Conservation (phyloP, 2,329 filamentous ascomycete genomes). For the Clonostachys byssicola region DNA sequence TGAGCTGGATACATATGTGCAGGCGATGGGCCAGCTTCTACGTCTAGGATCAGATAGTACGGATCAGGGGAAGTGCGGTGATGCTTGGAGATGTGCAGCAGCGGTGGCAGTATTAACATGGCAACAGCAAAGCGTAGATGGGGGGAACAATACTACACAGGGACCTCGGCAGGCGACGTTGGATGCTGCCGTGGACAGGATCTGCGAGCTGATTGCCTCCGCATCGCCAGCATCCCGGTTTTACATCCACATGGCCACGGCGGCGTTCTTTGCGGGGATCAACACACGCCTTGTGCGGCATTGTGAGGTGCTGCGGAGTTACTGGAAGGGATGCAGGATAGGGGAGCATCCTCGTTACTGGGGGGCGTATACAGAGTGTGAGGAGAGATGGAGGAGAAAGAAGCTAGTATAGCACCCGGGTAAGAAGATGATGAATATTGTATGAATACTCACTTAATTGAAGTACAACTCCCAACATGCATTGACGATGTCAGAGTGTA, state of each 20-base stretch:
- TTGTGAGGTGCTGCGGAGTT: conserved; percentile 24
- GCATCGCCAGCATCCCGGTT: conserved; percentile 24
- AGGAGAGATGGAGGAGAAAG: conserved; percentile 21
- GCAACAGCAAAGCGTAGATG: not conserved
- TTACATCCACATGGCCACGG: conserved; percentile 30
- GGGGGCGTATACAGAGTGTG: conserved; percentile 18
- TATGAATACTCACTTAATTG: not conserved
- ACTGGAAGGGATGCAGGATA: conserved; percentile 30
- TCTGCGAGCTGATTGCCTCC: conserved; percentile 24
- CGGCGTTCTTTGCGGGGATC: conserved; percentile 29
- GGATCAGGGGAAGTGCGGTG: conserved; percentile 7
- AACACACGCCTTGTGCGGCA: conserved; percentile 21
- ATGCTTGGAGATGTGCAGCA: conserved; percentile 8
- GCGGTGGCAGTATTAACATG: conserved; percentile 20
- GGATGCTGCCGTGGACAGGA: conserved; percentile 21
- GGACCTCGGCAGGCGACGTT: conserved; percentile 8
- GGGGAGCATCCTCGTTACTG: conserved; percentile 28
- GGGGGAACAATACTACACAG: not conserved
- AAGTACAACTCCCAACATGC: not conserved
- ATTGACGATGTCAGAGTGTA: not conserved
- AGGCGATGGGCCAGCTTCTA: conserved; percentile 17
- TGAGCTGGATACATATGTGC: conserved; percentile 7
- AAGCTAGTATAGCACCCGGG: conserved; percentile 8
- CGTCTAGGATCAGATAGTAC: conserved; percentile 7
- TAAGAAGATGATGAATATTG: not conserved